Percentiles rank a stretch among this genome's conserved stretches.
These are phyloP conservation scores for Diospyros kaki DNA, from an alignment of 148 eudicot species.

Conservation along the genomic window DNA sequence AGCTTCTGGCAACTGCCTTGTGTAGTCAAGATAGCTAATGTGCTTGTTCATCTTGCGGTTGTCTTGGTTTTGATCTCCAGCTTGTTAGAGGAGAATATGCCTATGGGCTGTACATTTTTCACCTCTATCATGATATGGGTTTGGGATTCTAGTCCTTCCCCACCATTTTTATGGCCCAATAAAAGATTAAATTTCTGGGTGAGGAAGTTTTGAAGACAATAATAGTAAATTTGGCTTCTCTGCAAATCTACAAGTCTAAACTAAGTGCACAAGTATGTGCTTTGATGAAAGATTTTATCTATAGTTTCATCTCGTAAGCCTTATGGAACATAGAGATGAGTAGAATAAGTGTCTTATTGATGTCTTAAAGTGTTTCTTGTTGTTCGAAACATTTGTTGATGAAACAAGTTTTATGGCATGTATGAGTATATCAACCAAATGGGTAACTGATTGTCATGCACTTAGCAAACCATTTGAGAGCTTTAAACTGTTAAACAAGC, in stretches of 20 bases:
- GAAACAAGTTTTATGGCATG: neutral
- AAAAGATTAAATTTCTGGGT: too few species aligned
- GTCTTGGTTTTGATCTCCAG: neutral
- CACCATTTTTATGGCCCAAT: too few species aligned
- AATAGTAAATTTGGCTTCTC: too few species aligned
- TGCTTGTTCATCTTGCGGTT: neutral
- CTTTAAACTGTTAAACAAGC: neutral
- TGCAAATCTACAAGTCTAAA: too few species aligned
- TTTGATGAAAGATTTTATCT: neutral
- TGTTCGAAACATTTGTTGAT: neutral
- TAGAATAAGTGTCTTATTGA: neutral
- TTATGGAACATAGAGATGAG: neutral
- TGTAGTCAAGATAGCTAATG: neutral
- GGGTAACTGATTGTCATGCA: neutral
- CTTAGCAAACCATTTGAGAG: neutral
- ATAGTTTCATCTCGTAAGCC: neutral
- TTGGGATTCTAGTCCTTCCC: too few species aligned
- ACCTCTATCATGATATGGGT: too few species aligned
- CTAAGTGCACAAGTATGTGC: too few species aligned
- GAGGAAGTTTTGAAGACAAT: too few species aligned
- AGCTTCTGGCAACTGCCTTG: neutral
- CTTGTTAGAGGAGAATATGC: neutral
- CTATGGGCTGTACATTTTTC: neutral
- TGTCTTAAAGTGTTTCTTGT: neutral
- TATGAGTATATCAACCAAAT: neutral